Base-by-base conservation (phyloP, 2,329 filamentous ascomycete species). In the Trichoderma lentiforme region DNA sequence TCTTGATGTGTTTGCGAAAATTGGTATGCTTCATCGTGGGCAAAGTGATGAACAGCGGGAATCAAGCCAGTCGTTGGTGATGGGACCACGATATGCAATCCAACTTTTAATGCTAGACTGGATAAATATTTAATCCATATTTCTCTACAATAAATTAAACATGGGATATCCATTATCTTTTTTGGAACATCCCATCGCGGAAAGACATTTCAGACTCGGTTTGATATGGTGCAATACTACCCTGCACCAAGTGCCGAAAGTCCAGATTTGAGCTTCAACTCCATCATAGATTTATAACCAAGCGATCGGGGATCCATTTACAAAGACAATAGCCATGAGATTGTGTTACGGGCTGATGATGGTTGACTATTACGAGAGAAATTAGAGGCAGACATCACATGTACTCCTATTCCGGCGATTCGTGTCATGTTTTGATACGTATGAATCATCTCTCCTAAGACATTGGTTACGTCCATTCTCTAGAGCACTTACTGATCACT, bases 11-110 rank as follows among this genome's bases (percentile, higher is more conserved):
- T 12, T 36, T 14, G 34, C 34, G 6, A 36, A 36, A 36, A 7
- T 3, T 1, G 6, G 15, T 2, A 14, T 18, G 15, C 1, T 7
- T 7, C 6, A 8, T 43, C 2, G 36, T 1, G 3, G 15, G 15
- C 12, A 18, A 8, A 5, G 18, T 3, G 8, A n/a, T 2, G 18
- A 47, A 6, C 3, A 21, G 43, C 9, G 0, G 15, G 8, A 21
- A 21, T 21, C 18, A 21, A 47, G 43, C 43, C 8, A 21, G 1
- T 0, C 4, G 0, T 21, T 21, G 1, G 18, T n/a, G n/a, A 47
- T 47, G 8, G 43, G n/a, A n/a, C n/a, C 18, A 11, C n/a, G 4
- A 12, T 11, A 7, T 43, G 1, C 15, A 18, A 18, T 18, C 15
- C 7, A 1, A 8, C 36, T 43, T 43, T 43, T 18, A 18, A 18